Evolutionary conservation across 305 asterid genomes (phyloP), one percentile per base, ranked within the genome.

Genomic region (Fraxinus floribunda): DNA sequence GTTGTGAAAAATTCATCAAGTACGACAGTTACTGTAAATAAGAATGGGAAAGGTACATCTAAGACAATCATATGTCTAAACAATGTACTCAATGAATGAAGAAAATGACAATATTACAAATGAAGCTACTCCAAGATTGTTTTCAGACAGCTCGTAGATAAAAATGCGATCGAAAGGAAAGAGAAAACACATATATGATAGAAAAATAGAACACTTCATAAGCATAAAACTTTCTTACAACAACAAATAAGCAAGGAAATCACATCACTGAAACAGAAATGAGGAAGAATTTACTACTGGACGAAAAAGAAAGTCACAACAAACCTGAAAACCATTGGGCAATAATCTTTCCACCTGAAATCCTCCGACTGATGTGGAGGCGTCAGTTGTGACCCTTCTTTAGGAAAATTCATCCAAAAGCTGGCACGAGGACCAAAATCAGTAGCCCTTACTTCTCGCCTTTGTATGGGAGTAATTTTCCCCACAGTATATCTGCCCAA

Each of bases 291-390:
- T 16, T 34, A 18, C 77, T 20, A 60, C n/a, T 36, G 29, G 39
- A 60, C 7, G 20, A 39, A 70, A 79, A 77, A 30, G 73, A 80
- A 81, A 80, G 60, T 77, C 36, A 64, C 81, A 46, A 75, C 92
- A 16, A 78, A 96, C 99, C 99, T 97, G 95, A 97, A 97, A 87
- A 97, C 98, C 98, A 97, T 93, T 57, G 99, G 99, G 89, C 99
- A 94, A 78, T 94, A 97, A 86, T 95, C 98, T 89, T 97, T 97
- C 99, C 99, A 97, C 91, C 87, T 94, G 90, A 97, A 97, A 91
- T 93, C 98, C 32, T 93, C 99, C 4, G 99, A 95, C 81, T 91
- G 98, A 83, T 94, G 99, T n/a, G 91, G 80, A 57, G 99, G 99
- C 41, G 99, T 94, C 86, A 93, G 82, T 80, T 94, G 97, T 62